Evolutionary conservation across 176 grass and related monocot genomes (phyloP), one percentile per base, ranked within the genome.

Genomic region (Eragrostis curvula): DNA sequence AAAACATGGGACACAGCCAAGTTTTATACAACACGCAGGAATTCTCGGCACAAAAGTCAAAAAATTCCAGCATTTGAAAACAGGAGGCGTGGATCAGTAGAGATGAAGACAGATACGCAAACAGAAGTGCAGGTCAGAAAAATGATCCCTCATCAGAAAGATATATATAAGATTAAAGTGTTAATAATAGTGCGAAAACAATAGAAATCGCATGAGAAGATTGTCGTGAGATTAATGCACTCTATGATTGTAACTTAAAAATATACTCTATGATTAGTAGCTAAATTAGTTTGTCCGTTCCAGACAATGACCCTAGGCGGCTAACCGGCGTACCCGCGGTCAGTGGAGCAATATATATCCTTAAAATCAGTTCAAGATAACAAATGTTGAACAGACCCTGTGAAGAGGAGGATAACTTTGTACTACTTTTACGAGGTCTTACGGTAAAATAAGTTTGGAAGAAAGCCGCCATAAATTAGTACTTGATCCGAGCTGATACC

Each of bases 41-140:
- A 42, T 36, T 83, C 18, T 80, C 44, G 21, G 8, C 51, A 53
- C 23, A 58, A 27, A 32, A 42, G 74, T 59, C 51, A 12, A 51
- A 11, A 58, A n/a, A n/a, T 12, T 45, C 51, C 43, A 62, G 12
- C 69, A 62, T 62, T 84, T 61, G 6, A 75, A 80, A 79, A 81
- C 28, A 15, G 48, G 9, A 80, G 75, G 40, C 32, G 43, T 75
- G 76, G 52, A 11, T 27, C 9, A 9, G 20, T 49, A 29, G 69
- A 67, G 12, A 67, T 20, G n/a, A 24, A 0, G 61, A 68, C 50
- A 43, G 17, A 58, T 61, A 71, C 1, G 9, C 42, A 23, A 13
- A 79, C n/a, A 20, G 58, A 68, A 58, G 4, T 21, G 17, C n/a
- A 13, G 16, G 30, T 79, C 6, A n/a, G 18, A 9, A 79, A 65